Evolutionary conservation across 78 protist species (phyloP), one percentile per base, ranked within the genome.

Genomic region (Andalucia godoyi): DNA sequence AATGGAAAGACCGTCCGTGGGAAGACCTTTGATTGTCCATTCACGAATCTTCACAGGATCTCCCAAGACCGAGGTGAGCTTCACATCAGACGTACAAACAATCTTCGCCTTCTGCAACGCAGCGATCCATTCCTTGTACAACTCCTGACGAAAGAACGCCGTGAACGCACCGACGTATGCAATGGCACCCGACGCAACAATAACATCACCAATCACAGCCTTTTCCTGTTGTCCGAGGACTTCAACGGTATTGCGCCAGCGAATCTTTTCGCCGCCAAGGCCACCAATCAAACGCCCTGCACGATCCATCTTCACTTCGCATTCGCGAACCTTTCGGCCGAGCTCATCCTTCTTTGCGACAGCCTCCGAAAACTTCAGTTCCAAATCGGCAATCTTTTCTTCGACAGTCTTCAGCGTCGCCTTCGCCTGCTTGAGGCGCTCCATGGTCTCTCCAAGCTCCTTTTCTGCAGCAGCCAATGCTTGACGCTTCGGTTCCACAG

Each of bases 151-250:
- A 50, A 49, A 89, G 32, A 9, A 71, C 13, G 70, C 25, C 4
- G 90, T 84, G 74, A 84, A 84, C 13, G 88, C 75, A n/a, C 95
- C 90, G 8, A 78, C 69, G 73, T 89, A 89, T 29, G 86, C 82
- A 4, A 89, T 54, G 23, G 58, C 25, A 2, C 83, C 90, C 1
- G 91, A 73, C 3, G 85, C 62, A 8, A 89, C 1, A 54, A 79
- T 0, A 2, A 79, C 57, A 69, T 89, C 91, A 21, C 91, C 91
- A 12, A 77, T 74, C 4, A 79, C 32, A 42, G 39, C 32, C 40
- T 0, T 29, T 25, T 53, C 68, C 32, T 21, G 34, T 3, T 32
- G 18, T 8, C 47, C 15, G 57, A 49, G 62, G 60, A 29, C 43
- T 27, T 50, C 72, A 10, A 72, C 77, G 7, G 37, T 21, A 8